A percentile compares a stretch with the other conserved stretches of the same genome.
These are phyloP conservation scores for Trichosporon sp. DNA, from an alignment of 1,284 basidiomycete species.

Conservation along the genomic window DNA sequence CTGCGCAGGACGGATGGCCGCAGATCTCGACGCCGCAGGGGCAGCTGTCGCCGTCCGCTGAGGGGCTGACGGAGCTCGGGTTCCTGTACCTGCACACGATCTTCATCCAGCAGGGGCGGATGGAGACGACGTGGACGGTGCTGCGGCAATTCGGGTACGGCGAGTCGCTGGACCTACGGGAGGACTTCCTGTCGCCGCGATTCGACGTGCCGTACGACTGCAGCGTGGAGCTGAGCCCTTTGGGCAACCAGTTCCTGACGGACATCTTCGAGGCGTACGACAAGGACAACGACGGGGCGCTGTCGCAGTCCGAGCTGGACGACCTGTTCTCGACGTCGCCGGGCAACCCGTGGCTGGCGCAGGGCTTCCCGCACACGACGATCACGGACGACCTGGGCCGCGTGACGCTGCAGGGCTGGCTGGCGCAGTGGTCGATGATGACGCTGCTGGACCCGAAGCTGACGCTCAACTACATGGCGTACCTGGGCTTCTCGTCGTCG, in stretches of 20 bases:
- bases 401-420: conserved; percentile 93
- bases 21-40: background rate
- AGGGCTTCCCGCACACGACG: conserved; percentile 84
- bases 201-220: conserved; percentile 91
- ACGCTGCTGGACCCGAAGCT: conserved; percentile 88
- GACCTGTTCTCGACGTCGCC: conserved; percentile 91
- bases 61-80: conserved; percentile 84
- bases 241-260: conserved; percentile 95
- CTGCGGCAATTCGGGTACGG: conserved; percentile 93
- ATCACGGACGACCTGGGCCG: conserved; percentile 83
- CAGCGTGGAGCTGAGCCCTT: conserved; percentile 86
- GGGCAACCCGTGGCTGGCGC: conserved; percentile 82
- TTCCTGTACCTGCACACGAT: conserved; percentile 94
- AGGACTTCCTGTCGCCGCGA: conserved; percentile 78
- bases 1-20: background rate
- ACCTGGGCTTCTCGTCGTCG: conserved; percentile 54
- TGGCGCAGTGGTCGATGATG: conserved; percentile 99
- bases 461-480: conserved; percentile 92
- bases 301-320: conserved; percentile 78
- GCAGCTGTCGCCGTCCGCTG: conserved; percentile 34
- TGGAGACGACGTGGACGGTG: conserved; percentile 98
- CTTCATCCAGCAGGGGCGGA: conserved; percentile 91
- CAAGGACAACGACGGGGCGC: conserved; percentile 93
- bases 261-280: conserved; percentile 96
- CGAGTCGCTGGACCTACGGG: conserved; percentile 84